phyloP scores from a whole-genome alignment of 2,329 filamentous ascomycete species.

The Pseudocercospora musae region DNA sequence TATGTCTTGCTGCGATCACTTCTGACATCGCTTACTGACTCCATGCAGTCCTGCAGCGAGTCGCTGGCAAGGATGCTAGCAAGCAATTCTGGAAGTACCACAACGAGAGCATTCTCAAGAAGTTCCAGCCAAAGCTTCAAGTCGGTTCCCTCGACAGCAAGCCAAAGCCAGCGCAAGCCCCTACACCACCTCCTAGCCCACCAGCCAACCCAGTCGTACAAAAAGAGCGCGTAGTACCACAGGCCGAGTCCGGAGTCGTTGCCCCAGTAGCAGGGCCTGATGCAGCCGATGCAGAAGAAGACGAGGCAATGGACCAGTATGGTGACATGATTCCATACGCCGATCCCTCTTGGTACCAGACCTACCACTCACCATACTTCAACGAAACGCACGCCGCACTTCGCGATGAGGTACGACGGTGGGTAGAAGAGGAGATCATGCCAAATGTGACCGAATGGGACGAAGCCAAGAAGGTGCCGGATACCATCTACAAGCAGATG shows the following conservation, averaged over 20 bases:
- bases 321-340: constrained; percentile 86
- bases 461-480: constrained; percentile 85
- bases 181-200: constrained; percentile 51
- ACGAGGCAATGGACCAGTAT: constrained; percentile 76
- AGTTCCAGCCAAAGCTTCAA: constrained; percentile 75
- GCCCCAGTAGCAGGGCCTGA: constrained; percentile 40
- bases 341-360: constrained; percentile 73
- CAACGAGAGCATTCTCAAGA: constrained; percentile 75
- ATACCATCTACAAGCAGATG: constrained; percentile 91
- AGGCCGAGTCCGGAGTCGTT: constrained; percentile 56
- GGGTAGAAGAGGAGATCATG: constrained; percentile 86
- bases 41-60: constrained; percentile 57
- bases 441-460: constrained; percentile 95
- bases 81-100: constrained; percentile 73
- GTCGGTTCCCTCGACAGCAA: constrained; percentile 87
- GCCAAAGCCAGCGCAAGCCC: constrained; percentile 51
- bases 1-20: constrained; percentile 31
- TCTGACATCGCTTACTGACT: background rate
- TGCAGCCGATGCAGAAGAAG: constrained; percentile 47
- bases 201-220: constrained; percentile 35
- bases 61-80: constrained; percentile 64
- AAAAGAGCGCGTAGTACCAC: constrained; percentile 54
- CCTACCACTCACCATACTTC: constrained; percentile 91
- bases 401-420: constrained; percentile 84
- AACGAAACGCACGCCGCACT: constrained; percentile 91